Percentiles rank a stretch among this genome's conserved stretches.
Conservation (phyloP, 306 rosid genomes). For the Castanea mollissima region DNA sequence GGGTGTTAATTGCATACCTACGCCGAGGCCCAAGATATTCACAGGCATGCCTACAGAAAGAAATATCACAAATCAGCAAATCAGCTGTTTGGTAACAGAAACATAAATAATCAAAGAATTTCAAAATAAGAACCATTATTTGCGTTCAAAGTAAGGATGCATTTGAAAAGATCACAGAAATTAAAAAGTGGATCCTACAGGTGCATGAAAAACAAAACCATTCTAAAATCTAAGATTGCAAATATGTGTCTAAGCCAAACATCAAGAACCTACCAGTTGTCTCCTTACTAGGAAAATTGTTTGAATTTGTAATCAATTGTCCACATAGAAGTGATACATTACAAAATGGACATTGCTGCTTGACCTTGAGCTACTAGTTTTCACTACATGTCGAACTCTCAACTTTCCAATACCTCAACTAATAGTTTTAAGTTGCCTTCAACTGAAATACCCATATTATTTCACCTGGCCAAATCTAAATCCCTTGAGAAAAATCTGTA, state of each 20-base stretch:
- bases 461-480: background rate
- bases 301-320: background rate
- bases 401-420: background rate
- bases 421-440: background rate
- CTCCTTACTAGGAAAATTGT: background rate
- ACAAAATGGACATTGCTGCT: background rate
- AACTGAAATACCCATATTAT: background rate
- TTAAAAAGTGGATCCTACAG: background rate
- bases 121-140: background rate
- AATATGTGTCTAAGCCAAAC: background rate
- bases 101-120: background rate
- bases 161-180: background rate
- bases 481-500: background rate
- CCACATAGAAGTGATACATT: background rate
- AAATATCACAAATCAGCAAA: slow-evolving; percentile 4
- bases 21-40: slow-evolving; percentile 89
- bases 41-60: slow-evolving; percentile 74
- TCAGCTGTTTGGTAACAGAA: slow-evolving; percentile 1
- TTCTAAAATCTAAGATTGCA: background rate
- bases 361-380: background rate
- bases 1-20: slow-evolving; percentile 46
- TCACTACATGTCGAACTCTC: background rate
- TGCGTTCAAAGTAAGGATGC: background rate
- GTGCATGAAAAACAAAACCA: background rate
- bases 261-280: background rate